These are phyloP conservation scores for Xylaria grammica DNA, from an alignment of 495 filamentous ascomycete species.

Conservation along the genomic window DNA sequence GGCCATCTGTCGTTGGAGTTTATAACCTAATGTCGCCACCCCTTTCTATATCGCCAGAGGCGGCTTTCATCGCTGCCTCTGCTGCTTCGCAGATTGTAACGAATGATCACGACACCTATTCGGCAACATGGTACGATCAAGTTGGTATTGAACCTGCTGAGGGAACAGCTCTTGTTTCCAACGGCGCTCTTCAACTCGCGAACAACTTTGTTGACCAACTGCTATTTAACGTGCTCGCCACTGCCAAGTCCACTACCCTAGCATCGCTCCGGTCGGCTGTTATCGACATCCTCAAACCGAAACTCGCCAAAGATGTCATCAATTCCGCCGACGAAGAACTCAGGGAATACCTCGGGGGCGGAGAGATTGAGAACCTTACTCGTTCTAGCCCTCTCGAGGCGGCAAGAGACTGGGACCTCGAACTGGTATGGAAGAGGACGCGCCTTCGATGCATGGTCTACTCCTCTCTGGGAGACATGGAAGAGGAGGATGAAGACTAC, in stretches of 20 bases:
- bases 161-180: constrained; percentile 75
- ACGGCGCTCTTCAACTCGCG: constrained; percentile 75
- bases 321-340: constrained; percentile 89
- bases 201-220: constrained; percentile 96
- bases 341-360: constrained; percentile 80
- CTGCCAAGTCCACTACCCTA: constrained; percentile 82
- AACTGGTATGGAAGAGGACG: constrained; percentile 88
- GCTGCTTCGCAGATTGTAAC: constrained; percentile 93
- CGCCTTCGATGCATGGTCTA: constrained; percentile 97
- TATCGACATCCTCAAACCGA: constrained; percentile 83
- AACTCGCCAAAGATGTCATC: constrained; percentile 86
- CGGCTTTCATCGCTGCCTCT: constrained; percentile 86
- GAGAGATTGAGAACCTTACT: constrained; percentile 70
- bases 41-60: constrained; percentile 71
- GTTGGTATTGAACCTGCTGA: constrained; percentile 65
- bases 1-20: constrained; percentile 51
- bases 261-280: constrained; percentile 80
- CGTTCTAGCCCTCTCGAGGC: constrained; percentile 59
- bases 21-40: constrained; percentile 65
- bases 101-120: constrained; percentile 78
- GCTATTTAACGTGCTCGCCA: constrained; percentile 82
- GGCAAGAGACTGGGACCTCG: constrained; percentile 75
- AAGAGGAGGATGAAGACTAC: constrained; percentile 94
- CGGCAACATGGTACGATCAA: constrained; percentile 67
- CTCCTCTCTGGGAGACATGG: constrained; percentile 93